Evolutionary conservation across 2,329 filamentous ascomycete species (phyloP).

Genomic region (Microsporum audouinii): DNA sequence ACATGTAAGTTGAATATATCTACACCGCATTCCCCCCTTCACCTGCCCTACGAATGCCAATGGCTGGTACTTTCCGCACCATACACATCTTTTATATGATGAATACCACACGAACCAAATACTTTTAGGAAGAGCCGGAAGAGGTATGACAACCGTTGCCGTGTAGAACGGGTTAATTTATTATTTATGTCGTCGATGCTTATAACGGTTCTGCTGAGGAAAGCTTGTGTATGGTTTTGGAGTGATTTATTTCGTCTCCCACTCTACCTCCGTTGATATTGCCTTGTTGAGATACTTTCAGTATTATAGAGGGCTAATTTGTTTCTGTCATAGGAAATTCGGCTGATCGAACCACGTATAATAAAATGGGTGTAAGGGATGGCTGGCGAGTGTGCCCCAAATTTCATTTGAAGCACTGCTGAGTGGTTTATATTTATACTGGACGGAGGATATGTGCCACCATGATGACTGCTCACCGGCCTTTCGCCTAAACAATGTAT

Average conservation of each 20-base stretch:
- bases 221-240: conserved; percentile 1
- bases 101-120: conserved; percentile 33
- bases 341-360: not conserved
- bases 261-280: not conserved
- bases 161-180: conserved; percentile 8
- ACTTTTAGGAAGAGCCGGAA: conserved; percentile 39
- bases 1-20: not conserved
- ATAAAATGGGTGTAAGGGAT: not conserved
- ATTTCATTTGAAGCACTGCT: no score
- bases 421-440: no score
- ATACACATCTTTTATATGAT: conserved; percentile 24
- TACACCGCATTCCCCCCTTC: not conserved
- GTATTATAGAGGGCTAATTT: not conserved
- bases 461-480: no score
- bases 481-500: no score
- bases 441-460: no score
- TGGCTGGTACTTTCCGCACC: not conserved
- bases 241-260: not conserved
- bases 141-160: conserved; percentile 30
- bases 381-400: not conserved
- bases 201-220: conserved; percentile 38
- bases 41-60: not conserved
- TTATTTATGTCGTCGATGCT: conserved; percentile 34
- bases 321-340: not conserved
- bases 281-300: not conserved